phyloP scores from a whole-genome alignment of 306 rosid genomes.

The Gastrolobium villosum region DNA sequence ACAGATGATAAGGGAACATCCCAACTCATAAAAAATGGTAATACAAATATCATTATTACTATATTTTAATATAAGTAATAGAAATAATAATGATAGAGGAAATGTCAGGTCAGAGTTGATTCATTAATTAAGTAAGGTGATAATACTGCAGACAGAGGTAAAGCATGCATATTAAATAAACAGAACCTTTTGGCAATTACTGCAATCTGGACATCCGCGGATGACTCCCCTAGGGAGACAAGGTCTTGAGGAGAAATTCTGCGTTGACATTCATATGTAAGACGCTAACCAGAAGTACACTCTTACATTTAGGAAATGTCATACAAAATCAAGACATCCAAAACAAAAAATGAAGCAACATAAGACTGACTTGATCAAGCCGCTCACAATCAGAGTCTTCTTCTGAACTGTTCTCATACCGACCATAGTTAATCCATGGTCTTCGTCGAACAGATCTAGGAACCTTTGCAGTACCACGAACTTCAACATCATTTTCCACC shows the following conservation, averaged over 20 bases:
- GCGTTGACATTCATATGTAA: constrained; percentile 57
- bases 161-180: constrained; percentile 25
- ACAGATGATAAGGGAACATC: constrained; percentile 30
- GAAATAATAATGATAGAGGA: constrained; percentile 8
- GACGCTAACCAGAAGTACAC: constrained; percentile 46
- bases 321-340: constrained; percentile 42
- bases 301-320: constrained; percentile 30
- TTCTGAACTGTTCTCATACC: constrained; percentile 58
- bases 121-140: constrained; percentile 33
- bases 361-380: constrained; percentile 74
- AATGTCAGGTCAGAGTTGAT: constrained; percentile 2
- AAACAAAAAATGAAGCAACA: constrained; percentile 42
- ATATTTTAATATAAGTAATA: constrained; percentile 3
- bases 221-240: constrained; percentile 84
- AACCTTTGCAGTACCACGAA: constrained; percentile 62
- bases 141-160: constrained; percentile 22
- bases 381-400: constrained; percentile 75
- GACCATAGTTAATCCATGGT: constrained; percentile 74
- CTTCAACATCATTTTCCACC: constrained; percentile 58
- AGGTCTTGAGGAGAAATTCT: constrained; percentile 68
- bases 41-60: constrained; percentile 21
- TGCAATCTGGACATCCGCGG: constrained; percentile 94
- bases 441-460: constrained; percentile 77
- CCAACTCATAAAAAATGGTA: constrained; percentile 35
- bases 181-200: constrained; percentile 85